A percentile compares a stretch with the other conserved stretches of the same genome.
Conservation (phyloP, 2,329 filamentous ascomycete species). For the Clonostachys rhizophaga region DNA sequence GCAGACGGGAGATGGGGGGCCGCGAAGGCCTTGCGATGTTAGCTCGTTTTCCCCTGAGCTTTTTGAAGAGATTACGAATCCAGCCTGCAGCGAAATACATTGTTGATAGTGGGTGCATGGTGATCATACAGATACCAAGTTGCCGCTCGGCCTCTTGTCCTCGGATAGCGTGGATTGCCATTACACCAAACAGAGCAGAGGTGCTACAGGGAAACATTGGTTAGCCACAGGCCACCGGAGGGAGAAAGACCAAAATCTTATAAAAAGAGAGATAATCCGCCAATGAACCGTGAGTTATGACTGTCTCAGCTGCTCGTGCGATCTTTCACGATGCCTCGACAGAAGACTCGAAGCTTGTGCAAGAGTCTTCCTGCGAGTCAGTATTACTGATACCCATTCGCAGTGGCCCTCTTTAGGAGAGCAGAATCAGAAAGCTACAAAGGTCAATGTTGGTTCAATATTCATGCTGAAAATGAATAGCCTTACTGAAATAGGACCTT, state of each 20-base stretch:
- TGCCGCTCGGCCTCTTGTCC: not conserved
- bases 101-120: not conserved
- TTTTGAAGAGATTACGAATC: not conserved
- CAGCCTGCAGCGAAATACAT: constrained; percentile 1
- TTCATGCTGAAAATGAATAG: not conserved
- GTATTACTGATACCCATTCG: no score
- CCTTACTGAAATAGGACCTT: not conserved
- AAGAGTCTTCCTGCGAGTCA: no score
- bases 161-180: not conserved
- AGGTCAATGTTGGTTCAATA: not conserved
- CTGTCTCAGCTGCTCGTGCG: not conserved
- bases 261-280: not conserved
- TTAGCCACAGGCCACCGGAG: not conserved
- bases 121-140: not conserved
- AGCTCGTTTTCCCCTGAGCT: not conserved
- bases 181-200: not conserved
- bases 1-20: not conserved
- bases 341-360: not conserved
- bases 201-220: not conserved
- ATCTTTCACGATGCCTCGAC: not conserved
- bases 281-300: not conserved
- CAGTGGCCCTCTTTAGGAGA: not conserved
- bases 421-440: not conserved
- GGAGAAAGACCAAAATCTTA: not conserved
- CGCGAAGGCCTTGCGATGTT: not conserved